Conservation (phyloP, 148 eudicot genomes). For the Fagopyrum homotropicum region DNA sequence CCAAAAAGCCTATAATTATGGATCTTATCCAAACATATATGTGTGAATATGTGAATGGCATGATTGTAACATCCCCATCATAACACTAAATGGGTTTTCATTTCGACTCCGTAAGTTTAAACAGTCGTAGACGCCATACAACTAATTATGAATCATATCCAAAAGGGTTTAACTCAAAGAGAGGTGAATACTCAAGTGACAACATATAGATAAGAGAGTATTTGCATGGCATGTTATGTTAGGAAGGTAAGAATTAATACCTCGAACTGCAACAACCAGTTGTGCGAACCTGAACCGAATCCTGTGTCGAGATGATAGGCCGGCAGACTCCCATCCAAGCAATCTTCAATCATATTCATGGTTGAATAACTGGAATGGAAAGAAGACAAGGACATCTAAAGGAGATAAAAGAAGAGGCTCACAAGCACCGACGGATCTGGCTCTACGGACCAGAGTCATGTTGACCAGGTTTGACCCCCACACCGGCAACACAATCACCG, state of each 20-base stretch:
- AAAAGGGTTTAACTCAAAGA: neutral
- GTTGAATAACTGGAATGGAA: neutral
- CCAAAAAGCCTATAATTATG: neutral
- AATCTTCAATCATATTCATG: conserved; percentile 36
- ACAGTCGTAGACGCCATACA: too few relatives aligned
- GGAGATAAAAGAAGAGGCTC: conserved; percentile 12
- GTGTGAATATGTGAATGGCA: neutral
- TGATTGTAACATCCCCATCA: neutral
- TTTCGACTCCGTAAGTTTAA: too few relatives aligned
- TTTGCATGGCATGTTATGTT: neutral
- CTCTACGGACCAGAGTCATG: conserved; percentile 59
- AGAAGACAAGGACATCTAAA: neutral
- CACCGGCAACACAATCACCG: neutral
- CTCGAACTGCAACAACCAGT: conserved; percentile 97
- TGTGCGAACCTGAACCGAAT: conserved; percentile 69
- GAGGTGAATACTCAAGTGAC: too few relatives aligned
- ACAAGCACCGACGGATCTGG: conserved; percentile 64
- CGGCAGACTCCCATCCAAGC: conserved; percentile 95
- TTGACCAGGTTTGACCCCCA: conserved; percentile 29
- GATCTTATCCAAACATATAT: too few relatives aligned
- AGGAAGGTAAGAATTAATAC: conserved; percentile 20
- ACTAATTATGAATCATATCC: neutral
- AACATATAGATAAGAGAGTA: neutral
- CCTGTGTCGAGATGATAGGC: conserved; percentile 82
- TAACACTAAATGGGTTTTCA: neutral